Conservation (phyloP, 2,329 filamentous ascomycete genomes). For the Calonectria hongkongensis region DNA sequence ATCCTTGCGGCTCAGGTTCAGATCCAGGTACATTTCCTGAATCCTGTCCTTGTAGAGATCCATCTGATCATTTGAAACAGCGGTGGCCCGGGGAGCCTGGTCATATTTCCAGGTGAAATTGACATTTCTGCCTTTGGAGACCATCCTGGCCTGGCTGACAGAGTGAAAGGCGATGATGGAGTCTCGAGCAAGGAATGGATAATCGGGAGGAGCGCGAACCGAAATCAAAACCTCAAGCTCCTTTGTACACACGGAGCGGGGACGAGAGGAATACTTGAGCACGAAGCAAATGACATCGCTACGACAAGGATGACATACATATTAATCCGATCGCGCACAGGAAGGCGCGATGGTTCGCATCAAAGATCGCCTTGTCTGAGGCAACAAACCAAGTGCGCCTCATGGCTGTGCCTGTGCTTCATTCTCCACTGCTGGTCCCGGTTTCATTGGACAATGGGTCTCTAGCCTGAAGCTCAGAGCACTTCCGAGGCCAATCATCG, state of each 20-base stretch:
- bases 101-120: constrained; percentile 4
- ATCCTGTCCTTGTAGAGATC: constrained; percentile 27
- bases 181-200: no score
- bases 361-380: not conserved
- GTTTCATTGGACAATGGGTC: not conserved
- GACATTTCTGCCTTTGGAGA: not conserved
- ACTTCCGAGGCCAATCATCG: not conserved
- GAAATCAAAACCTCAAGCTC: no score
- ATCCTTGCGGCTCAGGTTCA: constrained; percentile 5
- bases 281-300: not conserved
- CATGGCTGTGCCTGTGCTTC: not conserved
- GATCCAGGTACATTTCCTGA: constrained; percentile 21
- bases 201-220: no score
- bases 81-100: constrained; percentile 1
- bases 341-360: not conserved
- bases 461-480: not conserved
- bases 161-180: no score
- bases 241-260: no score
- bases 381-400: not conserved
- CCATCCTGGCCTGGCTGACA: not conserved
- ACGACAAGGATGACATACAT: not conserved
- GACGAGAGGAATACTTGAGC: not conserved
- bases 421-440: not conserved
- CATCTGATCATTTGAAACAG: constrained; percentile 20
- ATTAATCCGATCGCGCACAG: not conserved